These are phyloP conservation scores for Pilasporangium apinafurcum DNA, from an alignment of 352 stramenopile genomes.

Conservation along the genomic window DNA sequence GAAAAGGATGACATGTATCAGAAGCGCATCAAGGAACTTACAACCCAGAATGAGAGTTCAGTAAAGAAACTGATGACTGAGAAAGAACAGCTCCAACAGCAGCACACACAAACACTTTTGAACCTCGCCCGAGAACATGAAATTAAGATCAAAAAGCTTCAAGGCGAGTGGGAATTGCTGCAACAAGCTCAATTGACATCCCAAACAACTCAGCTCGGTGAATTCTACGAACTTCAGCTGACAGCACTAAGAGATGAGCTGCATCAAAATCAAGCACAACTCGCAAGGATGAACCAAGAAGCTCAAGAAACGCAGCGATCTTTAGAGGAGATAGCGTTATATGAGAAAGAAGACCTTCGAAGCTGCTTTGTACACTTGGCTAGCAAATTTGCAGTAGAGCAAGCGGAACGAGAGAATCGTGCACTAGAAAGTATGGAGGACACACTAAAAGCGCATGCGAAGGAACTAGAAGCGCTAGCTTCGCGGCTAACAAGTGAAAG, in stretches of 20 bases:
- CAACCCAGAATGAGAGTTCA: constrained; percentile 15
- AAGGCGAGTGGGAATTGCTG: constrained; percentile 12
- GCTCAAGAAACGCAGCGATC: constrained; percentile 4
- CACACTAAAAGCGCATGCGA: constrained; percentile 4
- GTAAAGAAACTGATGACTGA: constrained; percentile 15
- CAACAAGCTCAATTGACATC: constrained; percentile 8
- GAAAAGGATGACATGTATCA: constrained; percentile 32
- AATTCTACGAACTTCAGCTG: constrained; percentile 19
- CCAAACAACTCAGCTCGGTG: constrained; percentile 12
- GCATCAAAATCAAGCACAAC: constrained; percentile 1
- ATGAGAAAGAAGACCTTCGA: constrained; percentile 2
- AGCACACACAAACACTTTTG: constrained; percentile 11
- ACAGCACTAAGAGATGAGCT: constrained; percentile 13
- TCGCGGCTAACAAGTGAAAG: constrained; percentile 1
- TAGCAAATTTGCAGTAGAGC: not conserved
- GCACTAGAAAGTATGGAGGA: not conserved
- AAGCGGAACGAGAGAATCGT: not conserved
- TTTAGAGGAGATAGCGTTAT: constrained; percentile 8
- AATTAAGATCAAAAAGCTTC: not conserved
- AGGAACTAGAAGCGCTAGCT: constrained; percentile 8
- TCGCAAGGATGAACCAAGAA: not conserved
- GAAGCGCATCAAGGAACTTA: constrained; percentile 28
- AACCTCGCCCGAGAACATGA: constrained; percentile 12
- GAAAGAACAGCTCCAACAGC: constrained; percentile 15
- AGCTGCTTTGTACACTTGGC: constrained; percentile 1